Evolutionary conservation across 306 rosid species (phyloP).

Genomic region (Boehmeria nivea): DNA sequence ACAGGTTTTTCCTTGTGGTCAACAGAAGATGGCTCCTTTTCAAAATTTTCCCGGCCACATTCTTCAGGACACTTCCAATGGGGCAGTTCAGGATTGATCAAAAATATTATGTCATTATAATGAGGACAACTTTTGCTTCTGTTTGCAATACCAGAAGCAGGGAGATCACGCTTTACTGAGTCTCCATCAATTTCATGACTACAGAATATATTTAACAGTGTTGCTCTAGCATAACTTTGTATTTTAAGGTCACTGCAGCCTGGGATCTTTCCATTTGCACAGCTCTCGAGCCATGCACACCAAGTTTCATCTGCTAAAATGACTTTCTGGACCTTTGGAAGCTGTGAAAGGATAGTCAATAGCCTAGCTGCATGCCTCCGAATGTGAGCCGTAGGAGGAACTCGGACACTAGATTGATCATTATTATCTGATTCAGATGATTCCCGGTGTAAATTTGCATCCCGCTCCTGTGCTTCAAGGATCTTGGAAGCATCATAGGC

Average conservation of each 20-base stretch:
- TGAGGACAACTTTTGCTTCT: constrained; percentile 54
- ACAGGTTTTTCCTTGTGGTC: constrained; percentile 31
- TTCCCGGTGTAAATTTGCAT: constrained; percentile 37
- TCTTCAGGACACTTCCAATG: constrained; percentile 70
- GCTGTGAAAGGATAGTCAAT: constrained; percentile 79
- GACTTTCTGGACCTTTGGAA: constrained; percentile 65
- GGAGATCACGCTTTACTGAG: constrained; percentile 33
- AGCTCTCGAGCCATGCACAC: constrained; percentile 85
- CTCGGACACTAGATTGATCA: constrained; percentile 67
- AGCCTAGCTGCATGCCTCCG: constrained; percentile 90
- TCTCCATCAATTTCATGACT: constrained; percentile 27
- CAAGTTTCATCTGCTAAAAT: constrained; percentile 57
- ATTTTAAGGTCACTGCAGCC: constrained; percentile 87
- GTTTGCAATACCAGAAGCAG: constrained; percentile 32
- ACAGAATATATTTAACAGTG: constrained; percentile 63
- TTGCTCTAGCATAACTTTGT: constrained; percentile 86
- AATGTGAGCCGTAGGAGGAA: constrained; percentile 93
- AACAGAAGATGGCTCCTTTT: constrained; percentile 26
- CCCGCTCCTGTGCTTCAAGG: constrained; percentile 55
- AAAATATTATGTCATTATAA: constrained; percentile 64
- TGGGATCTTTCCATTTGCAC: constrained; percentile 78
- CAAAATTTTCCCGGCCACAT: constrained; percentile 28
- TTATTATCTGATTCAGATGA: constrained; percentile 35
- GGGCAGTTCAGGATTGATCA: constrained; percentile 80
- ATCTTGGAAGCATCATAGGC: constrained; percentile 82